These are phyloP conservation scores for Paraphoma sp. DNA, from an alignment of 2,329 filamentous ascomycete genomes.

Conservation along the genomic window DNA sequence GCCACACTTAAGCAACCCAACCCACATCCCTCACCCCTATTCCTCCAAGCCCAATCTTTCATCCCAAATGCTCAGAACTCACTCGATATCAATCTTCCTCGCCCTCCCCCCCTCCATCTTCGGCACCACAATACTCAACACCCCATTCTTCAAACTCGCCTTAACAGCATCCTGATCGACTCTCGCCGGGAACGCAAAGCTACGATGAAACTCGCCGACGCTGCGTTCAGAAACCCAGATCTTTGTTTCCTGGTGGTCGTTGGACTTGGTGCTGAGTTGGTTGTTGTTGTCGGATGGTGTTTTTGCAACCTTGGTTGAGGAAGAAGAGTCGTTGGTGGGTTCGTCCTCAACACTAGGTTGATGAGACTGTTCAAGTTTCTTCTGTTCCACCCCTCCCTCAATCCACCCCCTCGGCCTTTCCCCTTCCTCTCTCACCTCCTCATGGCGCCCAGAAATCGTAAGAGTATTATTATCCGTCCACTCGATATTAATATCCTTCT, in stretches of 20 bases:
- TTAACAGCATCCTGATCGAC: constrained; percentile 68
- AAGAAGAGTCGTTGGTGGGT: background rate
- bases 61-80: too few relatives aligned
- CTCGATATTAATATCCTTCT: constrained; percentile 77
- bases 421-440: constrained; percentile 67
- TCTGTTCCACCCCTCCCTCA: constrained; percentile 47
- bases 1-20: too few relatives aligned
- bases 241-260: constrained; percentile 62
- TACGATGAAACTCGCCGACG: constrained; percentile 65
- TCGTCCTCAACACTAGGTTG: constrained; percentile 73
- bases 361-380: constrained; percentile 30
- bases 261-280: constrained; percentile 36
- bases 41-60: too few relatives aligned
- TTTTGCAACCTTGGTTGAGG: background rate
- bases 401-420: constrained; percentile 57
- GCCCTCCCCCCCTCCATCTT: constrained; percentile 58
- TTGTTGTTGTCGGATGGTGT: constrained; percentile 4
- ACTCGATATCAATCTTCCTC: constrained; percentile 65
- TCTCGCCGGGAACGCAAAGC: constrained; percentile 64
- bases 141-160: constrained; percentile 66
- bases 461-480: constrained; percentile 80
- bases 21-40: too few relatives aligned
- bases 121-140: constrained; percentile 64
- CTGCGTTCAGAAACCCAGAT: constrained; percentile 73
- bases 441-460: constrained; percentile 71